These are phyloP conservation scores for Flammula alnicola DNA, from an alignment of 1,284 basidiomycete genomes.

Conservation along the genomic window DNA sequence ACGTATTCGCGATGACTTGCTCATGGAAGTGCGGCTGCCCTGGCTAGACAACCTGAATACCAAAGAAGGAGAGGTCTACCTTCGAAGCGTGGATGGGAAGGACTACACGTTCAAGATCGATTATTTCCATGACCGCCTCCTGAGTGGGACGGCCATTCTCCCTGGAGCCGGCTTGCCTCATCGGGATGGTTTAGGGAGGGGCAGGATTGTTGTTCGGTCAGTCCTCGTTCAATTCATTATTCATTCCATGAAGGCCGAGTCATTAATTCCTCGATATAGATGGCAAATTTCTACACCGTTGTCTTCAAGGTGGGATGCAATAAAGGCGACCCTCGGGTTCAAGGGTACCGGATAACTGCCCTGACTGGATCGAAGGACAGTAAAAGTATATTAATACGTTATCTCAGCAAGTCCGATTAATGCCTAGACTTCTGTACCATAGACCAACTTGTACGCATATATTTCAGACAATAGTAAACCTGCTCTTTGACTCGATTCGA, in stretches of 20 bases:
- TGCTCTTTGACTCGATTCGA: no score
- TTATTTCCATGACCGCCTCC: conserved; percentile 20
- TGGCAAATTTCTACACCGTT: conserved; percentile 28
- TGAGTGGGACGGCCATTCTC: conserved; percentile 24
- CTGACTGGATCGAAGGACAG: no score
- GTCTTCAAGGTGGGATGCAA: no score
- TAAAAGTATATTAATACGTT: no score
- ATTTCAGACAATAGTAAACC: no score
- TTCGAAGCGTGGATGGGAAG: conserved; percentile 28
- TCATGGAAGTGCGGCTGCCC: conserved; percentile 30
- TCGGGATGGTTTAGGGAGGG: conserved; percentile 21
- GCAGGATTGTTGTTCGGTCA: conserved; percentile 29
- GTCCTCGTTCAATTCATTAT: conserved; percentile 5
- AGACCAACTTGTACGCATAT: no score
- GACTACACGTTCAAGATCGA: conserved; percentile 27
- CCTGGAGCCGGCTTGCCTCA: conserved; percentile 28
- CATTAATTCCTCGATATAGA: conserved; percentile 17
- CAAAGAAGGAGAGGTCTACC: conserved; percentile 25
- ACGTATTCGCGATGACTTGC: conserved; percentile 28
- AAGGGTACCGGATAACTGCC: no score
- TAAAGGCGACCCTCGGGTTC: no score
- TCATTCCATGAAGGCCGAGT: neutral
- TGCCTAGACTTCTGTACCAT: no score
- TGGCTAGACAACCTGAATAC: conserved; percentile 29
- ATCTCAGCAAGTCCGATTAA: no score